phyloP scores from a whole-genome alignment of 2,329 filamentous ascomycete species.

The Fonsecaea multimorphosa region DNA sequence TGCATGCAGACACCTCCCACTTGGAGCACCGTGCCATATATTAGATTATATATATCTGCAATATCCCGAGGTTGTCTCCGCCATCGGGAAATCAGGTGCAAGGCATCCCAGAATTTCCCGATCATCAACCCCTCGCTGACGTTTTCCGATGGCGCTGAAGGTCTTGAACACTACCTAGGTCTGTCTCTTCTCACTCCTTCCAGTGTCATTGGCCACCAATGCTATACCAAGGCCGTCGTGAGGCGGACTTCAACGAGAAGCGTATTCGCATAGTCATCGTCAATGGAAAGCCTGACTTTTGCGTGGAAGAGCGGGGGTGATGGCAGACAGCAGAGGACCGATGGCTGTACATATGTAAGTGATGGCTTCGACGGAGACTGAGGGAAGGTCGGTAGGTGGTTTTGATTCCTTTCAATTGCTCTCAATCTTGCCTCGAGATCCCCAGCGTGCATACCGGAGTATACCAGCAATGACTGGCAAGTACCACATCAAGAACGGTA shows the following conservation, averaged over 20 bases:
- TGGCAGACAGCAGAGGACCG: background rate
- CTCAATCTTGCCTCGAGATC: background rate
- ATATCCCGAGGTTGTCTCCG: background rate
- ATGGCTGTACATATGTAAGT: background rate
- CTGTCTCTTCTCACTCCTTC: background rate
- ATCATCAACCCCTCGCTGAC: background rate
- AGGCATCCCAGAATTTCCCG: background rate
- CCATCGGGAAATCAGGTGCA: background rate
- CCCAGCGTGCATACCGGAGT: background rate
- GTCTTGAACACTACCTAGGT: too few relatives aligned
- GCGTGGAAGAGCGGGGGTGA: background rate
- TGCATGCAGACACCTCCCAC: background rate
- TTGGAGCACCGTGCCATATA: too few relatives aligned
- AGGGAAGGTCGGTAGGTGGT: background rate
- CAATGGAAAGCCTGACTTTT: background rate
- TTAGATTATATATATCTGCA: too few relatives aligned
- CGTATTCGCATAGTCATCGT: background rate
- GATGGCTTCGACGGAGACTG: background rate
- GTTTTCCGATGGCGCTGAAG: too few relatives aligned
- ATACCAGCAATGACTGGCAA: slow-evolving; percentile 11
- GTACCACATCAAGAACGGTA: slow-evolving; percentile 26
- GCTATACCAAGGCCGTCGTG: background rate
- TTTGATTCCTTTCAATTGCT: background rate
- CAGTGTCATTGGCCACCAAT: background rate
- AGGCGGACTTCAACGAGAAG: background rate